Evolutionary conservation across 208 protist genomes (phyloP).

Genomic region (Leishmania amazonensis): DNA sequence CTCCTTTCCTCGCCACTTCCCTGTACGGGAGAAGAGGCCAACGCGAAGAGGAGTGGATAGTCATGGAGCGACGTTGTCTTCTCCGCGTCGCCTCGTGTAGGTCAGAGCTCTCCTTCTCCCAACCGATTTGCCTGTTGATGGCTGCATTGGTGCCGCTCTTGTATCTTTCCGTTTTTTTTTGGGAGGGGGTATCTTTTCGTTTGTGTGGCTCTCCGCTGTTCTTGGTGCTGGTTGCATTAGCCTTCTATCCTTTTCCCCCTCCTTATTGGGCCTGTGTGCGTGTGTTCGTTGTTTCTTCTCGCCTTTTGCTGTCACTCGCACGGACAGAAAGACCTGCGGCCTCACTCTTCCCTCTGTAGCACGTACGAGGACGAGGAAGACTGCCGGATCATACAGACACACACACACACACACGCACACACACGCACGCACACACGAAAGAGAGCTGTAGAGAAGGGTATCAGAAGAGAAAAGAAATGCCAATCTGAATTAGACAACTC

Average conservation of each 20-base stretch:
- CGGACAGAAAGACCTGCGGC: neutral
- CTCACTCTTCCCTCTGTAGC: neutral
- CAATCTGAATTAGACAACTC: no score
- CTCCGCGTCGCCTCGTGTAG: neutral
- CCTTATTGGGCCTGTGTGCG: neutral
- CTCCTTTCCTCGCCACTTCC: neutral
- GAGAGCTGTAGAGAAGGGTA: no score
- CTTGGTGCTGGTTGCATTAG: neutral
- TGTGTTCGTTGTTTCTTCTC: neutral
- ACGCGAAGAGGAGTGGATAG: neutral
- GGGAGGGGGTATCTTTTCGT: neutral
- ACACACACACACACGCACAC: neutral
- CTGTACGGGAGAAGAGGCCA: neutral
- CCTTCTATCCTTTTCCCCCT: neutral
- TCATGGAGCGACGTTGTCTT: neutral
- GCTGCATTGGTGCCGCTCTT: neutral
- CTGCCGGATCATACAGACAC: neutral
- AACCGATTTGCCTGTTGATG: neutral
- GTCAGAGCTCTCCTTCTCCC: neutral
- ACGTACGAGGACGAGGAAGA: neutral
- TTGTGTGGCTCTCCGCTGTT: neutral
- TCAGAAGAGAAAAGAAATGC: no score
- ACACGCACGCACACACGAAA: neutral
- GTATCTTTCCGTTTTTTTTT: neutral
- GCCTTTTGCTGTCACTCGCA: neutral